Evolutionary conservation across 2,329 filamentous ascomycete species (phyloP).

Genomic region (Fusarium sp.): DNA sequence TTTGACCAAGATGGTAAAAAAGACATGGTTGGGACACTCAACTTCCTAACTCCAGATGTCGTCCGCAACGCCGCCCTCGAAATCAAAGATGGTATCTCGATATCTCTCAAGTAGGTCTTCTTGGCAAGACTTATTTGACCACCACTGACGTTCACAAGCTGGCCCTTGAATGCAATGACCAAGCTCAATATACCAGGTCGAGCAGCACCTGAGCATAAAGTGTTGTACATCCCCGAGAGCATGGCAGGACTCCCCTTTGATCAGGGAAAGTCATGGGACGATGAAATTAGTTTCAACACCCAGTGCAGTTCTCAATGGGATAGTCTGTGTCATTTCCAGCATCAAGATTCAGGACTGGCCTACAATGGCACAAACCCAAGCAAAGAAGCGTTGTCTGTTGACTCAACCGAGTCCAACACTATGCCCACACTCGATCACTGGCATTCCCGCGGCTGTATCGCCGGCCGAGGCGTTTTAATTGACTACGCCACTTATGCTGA

Average conservation of each 20-base stretch:
- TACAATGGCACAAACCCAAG: constrained; percentile 64
- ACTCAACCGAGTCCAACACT: constrained; percentile 23
- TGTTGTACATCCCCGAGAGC: constrained; percentile 50
- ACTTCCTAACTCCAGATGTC: constrained; percentile 63
- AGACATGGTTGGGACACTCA: constrained; percentile 64
- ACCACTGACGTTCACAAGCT: constrained; percentile 8
- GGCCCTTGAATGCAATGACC: constrained; percentile 37
- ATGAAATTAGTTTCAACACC: constrained; percentile 67
- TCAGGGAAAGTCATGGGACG: constrained; percentile 54
- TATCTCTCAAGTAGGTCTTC: constrained; percentile 62
- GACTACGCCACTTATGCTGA: constrained; percentile 65
- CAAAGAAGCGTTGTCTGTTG: constrained; percentile 47
- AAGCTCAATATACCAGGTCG: constrained; percentile 48
- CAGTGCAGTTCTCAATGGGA: constrained; percentile 70
- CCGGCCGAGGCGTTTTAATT: constrained; percentile 64
- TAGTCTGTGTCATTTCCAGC: constrained; percentile 59
- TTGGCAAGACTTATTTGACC: fast-evolving
- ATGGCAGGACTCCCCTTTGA: constrained; percentile 30
- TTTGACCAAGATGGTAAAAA: constrained; percentile 60
- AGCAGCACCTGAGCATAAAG: constrained; percentile 50
- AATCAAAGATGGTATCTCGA: constrained; percentile 57
- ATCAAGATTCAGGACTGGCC: constrained; percentile 56
- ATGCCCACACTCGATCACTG: constrained; percentile 62
- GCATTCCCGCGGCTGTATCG: constrained; percentile 54
- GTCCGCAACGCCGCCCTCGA: constrained; percentile 43